Base-by-base conservation (phyloP, 805 yeast genomes). In the Ogataea methanolica region DNA sequence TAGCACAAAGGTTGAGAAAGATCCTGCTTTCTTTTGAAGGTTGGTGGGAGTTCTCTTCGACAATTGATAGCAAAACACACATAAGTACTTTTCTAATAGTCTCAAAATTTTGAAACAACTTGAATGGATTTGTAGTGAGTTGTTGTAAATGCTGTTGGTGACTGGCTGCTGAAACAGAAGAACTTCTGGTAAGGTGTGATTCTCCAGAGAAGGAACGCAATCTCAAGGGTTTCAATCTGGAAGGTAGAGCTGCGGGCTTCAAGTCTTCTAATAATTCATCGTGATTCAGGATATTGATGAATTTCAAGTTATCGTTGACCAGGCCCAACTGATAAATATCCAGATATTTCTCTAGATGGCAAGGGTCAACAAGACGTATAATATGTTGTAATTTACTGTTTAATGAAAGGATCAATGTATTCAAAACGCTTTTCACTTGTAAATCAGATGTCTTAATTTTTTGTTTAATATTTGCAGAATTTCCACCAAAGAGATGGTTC, bases 321-420 rank as follows among this genome's bases (percentile, higher is more conserved):
- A 60, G 48, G 42, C 60, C 62, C 42, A 61, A 50, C 52, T 56
- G 61, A 51, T 61, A 61, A 16, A 61, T 48, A 29, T 54, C 55
- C 9, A 60, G 42, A 43, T 61, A 62, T 43, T 51, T 52, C 33
- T 50, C 53, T 11, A 62, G 45, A 39, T 41, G 51, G n/a, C 46
- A 49, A 4, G 53, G 49, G 42, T 59, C 53, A 12, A 42, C 52
- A 33, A 52, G 45, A 2, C 53, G 55, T 5, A 61, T 21, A 7
- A 54, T 15, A 5, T 47, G 38, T 12, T 49, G 54, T 2, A 60
- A 29, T 39, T 48, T 49, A 9, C 40, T 40, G 34, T 61, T 56
- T n/a, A 52, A 45, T 3, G 61, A 46, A 15, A 53, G 9, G 7
- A 60, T 54, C 9, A 56, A 41, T 5, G 60, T 50, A 29, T 50